Evolutionary conservation across 768 basidiomycete genomes (phyloP).

Genomic region (Leccinum rimulosum): DNA sequence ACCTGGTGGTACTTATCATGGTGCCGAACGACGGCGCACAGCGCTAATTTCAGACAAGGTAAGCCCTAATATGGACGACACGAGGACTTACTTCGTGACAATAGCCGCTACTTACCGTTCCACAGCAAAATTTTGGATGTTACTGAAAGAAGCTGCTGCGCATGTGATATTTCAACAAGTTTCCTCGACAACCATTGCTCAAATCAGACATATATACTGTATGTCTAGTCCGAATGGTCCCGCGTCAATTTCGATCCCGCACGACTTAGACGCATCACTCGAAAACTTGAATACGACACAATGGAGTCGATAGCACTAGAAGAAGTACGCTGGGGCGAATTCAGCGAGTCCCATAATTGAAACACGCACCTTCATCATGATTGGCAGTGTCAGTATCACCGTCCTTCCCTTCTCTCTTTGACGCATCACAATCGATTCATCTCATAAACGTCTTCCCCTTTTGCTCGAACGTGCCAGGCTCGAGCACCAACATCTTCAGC

Average conservation of each 20-base stretch:
- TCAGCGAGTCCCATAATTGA: background rate
- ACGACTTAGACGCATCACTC: background rate
- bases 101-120: background rate
- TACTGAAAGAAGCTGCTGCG: background rate
- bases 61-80: background rate
- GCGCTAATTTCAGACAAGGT: background rate
- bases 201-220: background rate
- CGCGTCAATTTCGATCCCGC: background rate
- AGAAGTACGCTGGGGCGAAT: background rate
- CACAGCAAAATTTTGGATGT: background rate
- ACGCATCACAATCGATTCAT: background rate
- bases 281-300: background rate
- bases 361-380: background rate
- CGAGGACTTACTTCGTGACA: background rate
- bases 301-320: background rate
- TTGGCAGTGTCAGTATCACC: background rate
- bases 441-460: background rate
- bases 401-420: background rate
- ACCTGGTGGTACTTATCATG: too few species aligned
- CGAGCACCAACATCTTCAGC: background rate
- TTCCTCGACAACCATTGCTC: background rate
- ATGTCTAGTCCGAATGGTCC: background rate
- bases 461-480: background rate
- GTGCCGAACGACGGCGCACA: background rate
- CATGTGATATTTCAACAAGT: background rate